Evolutionary conservation across 495 filamentous ascomycete species (phyloP).

Genomic region (Letharia columbiana): DNA sequence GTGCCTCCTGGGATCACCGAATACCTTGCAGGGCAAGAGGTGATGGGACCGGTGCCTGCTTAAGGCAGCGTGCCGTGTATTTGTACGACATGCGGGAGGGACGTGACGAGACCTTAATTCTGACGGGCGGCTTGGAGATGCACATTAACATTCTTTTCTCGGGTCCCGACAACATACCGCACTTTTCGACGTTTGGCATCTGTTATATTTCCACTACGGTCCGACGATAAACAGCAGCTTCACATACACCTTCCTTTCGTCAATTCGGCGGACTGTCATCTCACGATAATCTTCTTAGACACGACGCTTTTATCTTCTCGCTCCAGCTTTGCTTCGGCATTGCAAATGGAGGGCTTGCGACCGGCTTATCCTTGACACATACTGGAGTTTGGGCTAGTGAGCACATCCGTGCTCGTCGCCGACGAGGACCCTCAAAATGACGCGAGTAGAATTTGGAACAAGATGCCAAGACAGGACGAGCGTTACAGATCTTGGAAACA

Average conservation of each 20-base stretch:
- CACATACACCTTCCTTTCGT: neutral
- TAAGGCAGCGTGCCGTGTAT: neutral
- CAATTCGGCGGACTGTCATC: too few relatives aligned
- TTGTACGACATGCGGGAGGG: neutral
- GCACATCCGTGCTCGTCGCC: neutral
- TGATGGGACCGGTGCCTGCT: neutral
- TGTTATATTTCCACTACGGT: neutral
- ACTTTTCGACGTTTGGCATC: neutral
- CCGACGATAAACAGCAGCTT: neutral
- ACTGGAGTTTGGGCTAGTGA: neutral
- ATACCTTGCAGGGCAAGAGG: neutral
- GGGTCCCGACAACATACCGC: neutral
- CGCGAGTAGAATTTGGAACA: neutral
- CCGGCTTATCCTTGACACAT: neutral
- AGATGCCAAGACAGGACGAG: neutral
- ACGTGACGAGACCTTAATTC: neutral
- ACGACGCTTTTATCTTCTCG: neutral
- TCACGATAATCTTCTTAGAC: neutral
- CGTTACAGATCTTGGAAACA: neutral
- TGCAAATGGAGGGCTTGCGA: neutral
- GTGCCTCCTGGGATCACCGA: constrained; percentile 1
- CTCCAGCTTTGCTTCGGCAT: neutral
- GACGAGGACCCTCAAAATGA: too few relatives aligned
- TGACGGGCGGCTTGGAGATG: neutral
- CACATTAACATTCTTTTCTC: neutral